A percentile compares a stretch with the other conserved stretches of the same genome.
These are phyloP conservation scores for Termitomyces sp. DNA, from an alignment of 768 basidiomycete genomes.

Conservation along the genomic window DNA sequence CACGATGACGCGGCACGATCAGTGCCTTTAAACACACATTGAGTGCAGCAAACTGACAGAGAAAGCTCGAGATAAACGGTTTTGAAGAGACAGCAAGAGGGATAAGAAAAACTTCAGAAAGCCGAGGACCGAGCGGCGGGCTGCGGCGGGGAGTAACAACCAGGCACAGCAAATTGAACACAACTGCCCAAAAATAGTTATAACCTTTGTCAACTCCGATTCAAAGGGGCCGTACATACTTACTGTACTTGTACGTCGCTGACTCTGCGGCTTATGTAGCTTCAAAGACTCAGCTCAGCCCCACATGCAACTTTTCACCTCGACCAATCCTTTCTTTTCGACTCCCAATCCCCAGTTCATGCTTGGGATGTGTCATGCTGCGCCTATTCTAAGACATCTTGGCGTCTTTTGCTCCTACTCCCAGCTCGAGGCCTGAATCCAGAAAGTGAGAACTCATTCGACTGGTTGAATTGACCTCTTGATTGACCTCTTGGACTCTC, in stretches of 20 bases:
- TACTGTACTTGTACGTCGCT: too few relatives aligned
- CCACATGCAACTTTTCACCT: background rate
- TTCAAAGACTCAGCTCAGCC: background rate
- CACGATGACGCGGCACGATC: background rate
- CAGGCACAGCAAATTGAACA: background rate
- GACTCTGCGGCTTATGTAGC: background rate
- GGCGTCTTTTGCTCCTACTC: background rate
- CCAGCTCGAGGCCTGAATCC: too few relatives aligned
- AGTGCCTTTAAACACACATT: background rate
- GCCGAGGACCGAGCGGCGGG: too few relatives aligned
- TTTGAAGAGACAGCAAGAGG: too few relatives aligned
- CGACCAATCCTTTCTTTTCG: background rate
- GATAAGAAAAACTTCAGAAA: background rate
- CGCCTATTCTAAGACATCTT: background rate
- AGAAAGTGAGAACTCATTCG: background rate
- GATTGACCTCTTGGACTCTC: background rate
- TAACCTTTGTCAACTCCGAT: background rate
- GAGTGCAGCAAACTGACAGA: background rate
- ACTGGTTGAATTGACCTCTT: background rate
- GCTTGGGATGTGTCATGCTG: background rate
- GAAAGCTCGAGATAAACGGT: background rate
- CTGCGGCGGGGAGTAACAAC: background rate
- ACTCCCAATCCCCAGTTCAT: too few relatives aligned
- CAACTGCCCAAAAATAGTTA: background rate
- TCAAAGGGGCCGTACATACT: background rate